A percentile compares a stretch with the other conserved stretches of the same genome.
Evolutionary conservation across 352 stramenopile species (phyloP).

Genomic region (Phytophthora niederhauseri): DNA sequence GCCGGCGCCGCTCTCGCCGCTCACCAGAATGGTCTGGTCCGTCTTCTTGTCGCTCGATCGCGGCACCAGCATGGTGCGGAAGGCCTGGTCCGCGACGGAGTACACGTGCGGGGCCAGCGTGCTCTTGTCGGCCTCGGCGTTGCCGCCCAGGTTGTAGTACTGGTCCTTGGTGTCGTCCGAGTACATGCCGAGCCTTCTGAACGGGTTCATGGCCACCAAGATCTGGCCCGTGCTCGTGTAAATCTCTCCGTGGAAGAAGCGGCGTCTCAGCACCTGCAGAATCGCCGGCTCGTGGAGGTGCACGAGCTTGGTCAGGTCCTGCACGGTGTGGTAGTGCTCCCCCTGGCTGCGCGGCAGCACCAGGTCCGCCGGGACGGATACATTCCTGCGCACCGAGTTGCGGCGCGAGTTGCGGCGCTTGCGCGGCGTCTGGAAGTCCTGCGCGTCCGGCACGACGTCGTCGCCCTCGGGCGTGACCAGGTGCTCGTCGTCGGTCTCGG

Average conservation of each 20-base stretch:
- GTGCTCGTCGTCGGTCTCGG: constrained; percentile 46
- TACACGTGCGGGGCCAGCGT: constrained; percentile 86
- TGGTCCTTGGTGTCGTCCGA: constrained; percentile 67
- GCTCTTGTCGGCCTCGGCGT: constrained; percentile 57
- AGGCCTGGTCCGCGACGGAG: constrained; percentile 81
- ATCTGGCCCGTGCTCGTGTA: constrained; percentile 92
- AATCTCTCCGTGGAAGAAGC: constrained; percentile 87
- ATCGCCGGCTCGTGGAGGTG: constrained; percentile 93
- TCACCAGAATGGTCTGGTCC: constrained; percentile 96
- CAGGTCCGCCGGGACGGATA: constrained; percentile 41
- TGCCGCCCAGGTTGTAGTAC: constrained; percentile 67
- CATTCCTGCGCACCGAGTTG: constrained; percentile 44
- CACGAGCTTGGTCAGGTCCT: constrained; percentile 92
- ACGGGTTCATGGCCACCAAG: constrained; percentile 87
- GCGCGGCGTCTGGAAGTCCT: constrained; percentile 47
- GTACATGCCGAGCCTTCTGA: constrained; percentile 75
- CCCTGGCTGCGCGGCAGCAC: constrained; percentile 68
- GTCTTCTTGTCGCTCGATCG: constrained; percentile 48
- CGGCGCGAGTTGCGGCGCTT: constrained; percentile 60
- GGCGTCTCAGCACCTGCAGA: constrained; percentile 79
- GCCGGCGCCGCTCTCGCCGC: constrained; percentile 94
- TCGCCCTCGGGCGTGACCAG: constrained; percentile 34
- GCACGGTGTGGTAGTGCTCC: constrained; percentile 69
- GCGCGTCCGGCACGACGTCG: constrained; percentile 24
- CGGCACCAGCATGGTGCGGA: constrained; percentile 82